Evolutionary conservation across 1,284 basidiomycete genomes (phyloP).

Genomic region (Leccinum insolens): DNA sequence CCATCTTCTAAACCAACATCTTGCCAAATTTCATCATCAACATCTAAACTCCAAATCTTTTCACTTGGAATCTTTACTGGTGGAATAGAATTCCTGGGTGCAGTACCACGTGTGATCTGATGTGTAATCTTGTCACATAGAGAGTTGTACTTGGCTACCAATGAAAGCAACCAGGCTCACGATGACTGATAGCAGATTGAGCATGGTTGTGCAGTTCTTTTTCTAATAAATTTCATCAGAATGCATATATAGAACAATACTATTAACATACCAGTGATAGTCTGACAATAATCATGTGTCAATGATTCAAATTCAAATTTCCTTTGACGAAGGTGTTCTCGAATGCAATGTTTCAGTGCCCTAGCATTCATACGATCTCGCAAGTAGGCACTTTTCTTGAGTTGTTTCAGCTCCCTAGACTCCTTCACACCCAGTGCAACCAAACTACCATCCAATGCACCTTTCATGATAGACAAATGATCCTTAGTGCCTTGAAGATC

Average conservation of each 20-base stretch:
- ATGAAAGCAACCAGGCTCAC: not conserved
- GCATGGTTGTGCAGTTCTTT: not conserved
- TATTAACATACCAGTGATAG: not conserved
- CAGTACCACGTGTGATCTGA: no score
- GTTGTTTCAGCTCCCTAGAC: not conserved
- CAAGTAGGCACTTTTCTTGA: not conserved
- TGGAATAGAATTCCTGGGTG: no score
- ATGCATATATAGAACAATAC: not conserved
- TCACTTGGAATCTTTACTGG: not conserved
- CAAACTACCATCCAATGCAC: not conserved
- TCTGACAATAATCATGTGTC: not conserved
- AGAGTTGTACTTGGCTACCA: not conserved
- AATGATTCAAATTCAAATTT: slow-evolving; percentile 2
- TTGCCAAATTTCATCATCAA: not conserved
- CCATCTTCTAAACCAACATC: not conserved
- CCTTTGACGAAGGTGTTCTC: not conserved
- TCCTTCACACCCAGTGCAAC: not conserved
- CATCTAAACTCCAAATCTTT: not conserved
- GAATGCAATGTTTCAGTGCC: not conserved
- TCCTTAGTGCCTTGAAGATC: not conserved
- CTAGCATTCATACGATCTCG: not conserved
- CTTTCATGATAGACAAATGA: not conserved
- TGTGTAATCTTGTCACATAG: no score
- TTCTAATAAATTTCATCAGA: not conserved
- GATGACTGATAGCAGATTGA: not conserved